Conservation (phyloP, 495 filamentous ascomycete genomes). For the Elasticomyces elasticus region DNA sequence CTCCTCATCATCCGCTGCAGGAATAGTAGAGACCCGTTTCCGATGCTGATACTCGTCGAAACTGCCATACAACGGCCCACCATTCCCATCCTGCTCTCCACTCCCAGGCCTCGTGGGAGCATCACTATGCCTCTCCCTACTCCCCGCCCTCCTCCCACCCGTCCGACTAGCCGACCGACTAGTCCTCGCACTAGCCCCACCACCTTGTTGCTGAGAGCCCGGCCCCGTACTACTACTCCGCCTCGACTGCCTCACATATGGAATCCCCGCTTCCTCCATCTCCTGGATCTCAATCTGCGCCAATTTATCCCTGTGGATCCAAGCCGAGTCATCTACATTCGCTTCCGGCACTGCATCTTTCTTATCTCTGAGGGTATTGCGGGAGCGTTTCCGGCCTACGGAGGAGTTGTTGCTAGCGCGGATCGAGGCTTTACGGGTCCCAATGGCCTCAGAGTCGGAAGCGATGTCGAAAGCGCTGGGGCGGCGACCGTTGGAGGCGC, state of each 20-base stretch:
- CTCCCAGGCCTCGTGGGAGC: too few species aligned
- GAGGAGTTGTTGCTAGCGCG: constrained; percentile 5
- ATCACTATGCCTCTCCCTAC: constrained; percentile 22
- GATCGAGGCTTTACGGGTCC: constrained; percentile 5
- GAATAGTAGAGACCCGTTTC: constrained; percentile 35
- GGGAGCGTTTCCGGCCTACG: constrained; percentile 14
- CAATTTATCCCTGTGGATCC: constrained; percentile 96
- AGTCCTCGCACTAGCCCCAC: constrained; percentile 3
- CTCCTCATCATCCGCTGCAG: constrained; percentile 36
- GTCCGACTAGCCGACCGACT: constrained; percentile 47
- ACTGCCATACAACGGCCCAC: neutral
- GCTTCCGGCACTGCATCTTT: neutral
- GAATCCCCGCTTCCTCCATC: constrained; percentile 80
- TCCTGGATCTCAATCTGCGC: constrained; percentile 89
- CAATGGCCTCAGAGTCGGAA: constrained; percentile 16
- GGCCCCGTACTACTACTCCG: constrained; percentile 34
- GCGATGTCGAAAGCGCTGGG: constrained; percentile 17
- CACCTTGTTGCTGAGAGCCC: too few species aligned
- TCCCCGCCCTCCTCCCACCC: constrained; percentile 41
- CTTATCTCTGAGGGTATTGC: constrained; percentile 11
- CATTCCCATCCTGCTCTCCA: constrained; percentile 1
- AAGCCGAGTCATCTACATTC: constrained; percentile 52
- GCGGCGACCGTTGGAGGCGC: neutral
- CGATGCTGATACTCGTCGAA: constrained; percentile 10
- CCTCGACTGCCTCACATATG: constrained; percentile 45